Base-by-base conservation (phyloP, 345 rosid species). In the Gossypioides kirkii region DNA sequence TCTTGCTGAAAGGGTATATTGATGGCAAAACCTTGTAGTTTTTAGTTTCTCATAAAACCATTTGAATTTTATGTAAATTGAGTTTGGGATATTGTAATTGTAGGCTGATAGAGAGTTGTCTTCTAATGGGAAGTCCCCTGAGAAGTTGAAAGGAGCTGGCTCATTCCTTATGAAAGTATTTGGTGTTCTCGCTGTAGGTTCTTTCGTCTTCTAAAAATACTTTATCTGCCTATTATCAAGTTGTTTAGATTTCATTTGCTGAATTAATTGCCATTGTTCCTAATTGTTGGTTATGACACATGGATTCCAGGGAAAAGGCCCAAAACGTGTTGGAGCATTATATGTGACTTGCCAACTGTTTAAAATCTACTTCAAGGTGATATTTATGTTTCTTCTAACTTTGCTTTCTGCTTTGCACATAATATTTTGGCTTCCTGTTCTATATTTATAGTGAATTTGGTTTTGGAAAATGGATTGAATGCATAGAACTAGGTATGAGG, bases 101-200 rank as follows among this genome's bases (percentile, higher is more conserved):
- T 79, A 92, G 98, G 99, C 98, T 70, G 99, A 95, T 81, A 84
- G 86, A 72, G 91, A 91, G 47, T 80, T 95, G 77, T 89, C 92
- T 26, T 83, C 84, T 4, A 84, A 78, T 70, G 98, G 99, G 53
- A 95, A 95, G 77, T 88, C 91, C 2, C 98, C 98, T 0, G 99
- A 95, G 83, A 95, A 95, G 76, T 73, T 95, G 78, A 95, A 95
- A 82, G 99, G 87, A 1, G 97, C 97, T 5, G 99, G 99, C 42
- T 95, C 99, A 41, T 92, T 88, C 80, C 94, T 92, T 54, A 95
- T 91, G 98, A 95, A 92, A 83, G 90, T 88, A 49, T 95, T 95
- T 70, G 98, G 97, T 65, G 91, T 91, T 80, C 98, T 95, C 73
- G 98, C 97, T 69, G 99, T 95, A 90, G 22, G 97, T 83, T 83